Conservation (phyloP, 2,329 filamentous ascomycete species). For the Triangularia verruculosa region DNA sequence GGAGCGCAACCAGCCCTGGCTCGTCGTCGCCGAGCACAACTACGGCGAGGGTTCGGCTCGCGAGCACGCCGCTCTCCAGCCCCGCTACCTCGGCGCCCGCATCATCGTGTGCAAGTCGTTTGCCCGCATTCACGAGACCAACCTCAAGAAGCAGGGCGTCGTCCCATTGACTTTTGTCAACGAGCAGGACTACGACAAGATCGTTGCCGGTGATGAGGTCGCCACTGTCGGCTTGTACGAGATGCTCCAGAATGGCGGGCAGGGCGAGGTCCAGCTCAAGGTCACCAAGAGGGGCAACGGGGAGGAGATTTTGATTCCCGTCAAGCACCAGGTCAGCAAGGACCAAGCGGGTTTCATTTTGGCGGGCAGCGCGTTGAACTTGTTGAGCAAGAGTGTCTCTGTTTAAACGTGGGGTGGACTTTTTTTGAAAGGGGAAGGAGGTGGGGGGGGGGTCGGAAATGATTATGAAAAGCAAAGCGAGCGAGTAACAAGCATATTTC, state of each 20-base stretch:
- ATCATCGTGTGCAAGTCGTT: slow-evolving; percentile 79
- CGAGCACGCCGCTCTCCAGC: slow-evolving; percentile 85
- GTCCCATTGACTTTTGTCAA: slow-evolving; percentile 89
- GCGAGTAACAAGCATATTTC: not conserved
- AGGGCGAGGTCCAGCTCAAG: slow-evolving; percentile 68
- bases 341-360: slow-evolving; percentile 92
- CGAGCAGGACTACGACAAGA: slow-evolving; percentile 81
- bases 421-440: not conserved
- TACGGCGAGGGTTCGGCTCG: slow-evolving; percentile 84
- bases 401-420: too few species aligned
- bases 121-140: slow-evolving; percentile 89
- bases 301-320: slow-evolving; percentile 65
- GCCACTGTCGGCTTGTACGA: slow-evolving; percentile 79
- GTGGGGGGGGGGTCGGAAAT: not conserved
- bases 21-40: slow-evolving; percentile 98
- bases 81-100: slow-evolving; percentile 77
- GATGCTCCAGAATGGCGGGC: slow-evolving; percentile 73
- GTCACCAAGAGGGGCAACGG: slow-evolving; percentile 61
- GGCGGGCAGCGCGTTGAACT: slow-evolving; percentile 88
- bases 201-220: slow-evolving; percentile 80
- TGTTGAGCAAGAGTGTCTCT: slow-evolving; percentile 47
- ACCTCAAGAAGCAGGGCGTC: slow-evolving; percentile 94
- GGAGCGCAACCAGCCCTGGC: slow-evolving; percentile 70
- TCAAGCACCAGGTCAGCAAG: slow-evolving; percentile 83
- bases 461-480: not conserved